Conservation (phyloP, 129 eudicot genomes). For the Pittosporum tobira region DNA sequence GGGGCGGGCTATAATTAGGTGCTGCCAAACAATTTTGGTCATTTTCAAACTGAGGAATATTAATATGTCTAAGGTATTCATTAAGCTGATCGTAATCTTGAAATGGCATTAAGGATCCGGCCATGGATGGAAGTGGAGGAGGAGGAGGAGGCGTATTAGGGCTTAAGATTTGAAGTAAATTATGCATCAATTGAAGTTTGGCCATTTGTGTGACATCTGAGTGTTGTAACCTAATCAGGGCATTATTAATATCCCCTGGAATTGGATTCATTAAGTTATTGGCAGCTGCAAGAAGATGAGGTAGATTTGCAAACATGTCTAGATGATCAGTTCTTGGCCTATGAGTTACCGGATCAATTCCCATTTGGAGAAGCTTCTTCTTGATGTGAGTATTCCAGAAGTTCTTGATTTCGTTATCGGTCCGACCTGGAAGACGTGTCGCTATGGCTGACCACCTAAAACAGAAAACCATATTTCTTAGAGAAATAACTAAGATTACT, state of each 20-base stretch:
- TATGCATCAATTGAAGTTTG: conserved; percentile 18
- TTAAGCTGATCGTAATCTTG: conserved; percentile 5
- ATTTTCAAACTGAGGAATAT: neutral
- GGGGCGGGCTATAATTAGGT: neutral
- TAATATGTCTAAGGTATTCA: neutral
- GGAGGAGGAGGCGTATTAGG: neutral
- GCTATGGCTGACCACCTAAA: conserved; percentile 57
- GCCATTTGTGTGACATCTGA: conserved; percentile 26
- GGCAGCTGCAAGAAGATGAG: conserved; percentile 21
- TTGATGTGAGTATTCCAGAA: conserved; percentile 49
- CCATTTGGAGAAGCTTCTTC: conserved; percentile 57
- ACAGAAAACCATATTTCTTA: neutral
- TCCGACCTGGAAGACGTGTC: conserved; percentile 42
- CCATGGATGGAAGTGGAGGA: neutral
- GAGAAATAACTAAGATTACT: no score
- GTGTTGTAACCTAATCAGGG: neutral
- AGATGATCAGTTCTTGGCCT: conserved; percentile 48
- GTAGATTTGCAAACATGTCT: conserved; percentile 12
- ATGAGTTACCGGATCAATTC: conserved; percentile 50
- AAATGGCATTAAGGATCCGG: neutral
- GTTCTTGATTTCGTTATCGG: conserved; percentile 52
- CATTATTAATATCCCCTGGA: neutral
- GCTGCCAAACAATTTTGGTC: conserved; percentile 5
- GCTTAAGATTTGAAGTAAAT: conserved; percentile 23
- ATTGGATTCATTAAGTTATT: conserved; percentile 9